Conservation (phyloP, 2,329 filamentous ascomycete species). For the Xylariaceae sp. region DNA sequence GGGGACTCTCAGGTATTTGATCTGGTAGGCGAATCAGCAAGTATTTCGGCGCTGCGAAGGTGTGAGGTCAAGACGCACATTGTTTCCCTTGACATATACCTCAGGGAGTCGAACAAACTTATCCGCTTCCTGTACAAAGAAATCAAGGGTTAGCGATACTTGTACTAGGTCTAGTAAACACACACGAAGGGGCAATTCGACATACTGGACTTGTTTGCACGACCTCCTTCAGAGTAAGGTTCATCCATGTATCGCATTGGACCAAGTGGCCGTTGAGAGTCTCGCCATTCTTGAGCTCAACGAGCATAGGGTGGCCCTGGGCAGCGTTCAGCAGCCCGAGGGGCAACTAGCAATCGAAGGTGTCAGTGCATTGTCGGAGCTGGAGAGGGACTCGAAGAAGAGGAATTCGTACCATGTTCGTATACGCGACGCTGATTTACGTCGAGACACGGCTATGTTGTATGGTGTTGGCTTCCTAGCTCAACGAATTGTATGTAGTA, state of each 20-base stretch:
- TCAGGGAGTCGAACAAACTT: conserved; percentile 89
- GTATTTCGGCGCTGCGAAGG: conserved; percentile 3
- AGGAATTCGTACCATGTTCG: conserved; percentile 11
- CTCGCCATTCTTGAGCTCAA: conserved; percentile 58
- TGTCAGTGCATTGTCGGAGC: conserved; percentile 16
- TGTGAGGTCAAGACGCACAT: conserved; percentile 54
- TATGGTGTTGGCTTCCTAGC: neutral
- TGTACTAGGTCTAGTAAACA: conserved; percentile 1
- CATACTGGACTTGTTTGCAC: conserved; percentile 83
- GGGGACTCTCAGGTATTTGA: conserved; percentile 94
- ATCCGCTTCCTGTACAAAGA: conserved; percentile 67
- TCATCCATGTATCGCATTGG: conserved; percentile 99
- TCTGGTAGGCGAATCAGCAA: conserved; percentile 50
- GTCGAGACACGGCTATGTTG: neutral
- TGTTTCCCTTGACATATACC: conserved; percentile 95
- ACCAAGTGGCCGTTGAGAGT: conserved; percentile 94
- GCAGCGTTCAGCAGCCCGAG: conserved; percentile 87
- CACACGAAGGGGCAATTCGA: neutral
- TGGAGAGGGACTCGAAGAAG: neutral
- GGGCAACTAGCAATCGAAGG: conserved; percentile 48
- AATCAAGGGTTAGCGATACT: conserved; percentile 18
- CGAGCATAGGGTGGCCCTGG: conserved; percentile 81
- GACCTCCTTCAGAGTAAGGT: conserved; percentile 93
- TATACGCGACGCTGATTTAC: neutral
- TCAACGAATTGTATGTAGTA: neutral